Evolutionary conservation across 139 green algal species (phyloP), one percentile per base, ranked within the genome.

Genomic region (Coelastrella sp.): DNA sequence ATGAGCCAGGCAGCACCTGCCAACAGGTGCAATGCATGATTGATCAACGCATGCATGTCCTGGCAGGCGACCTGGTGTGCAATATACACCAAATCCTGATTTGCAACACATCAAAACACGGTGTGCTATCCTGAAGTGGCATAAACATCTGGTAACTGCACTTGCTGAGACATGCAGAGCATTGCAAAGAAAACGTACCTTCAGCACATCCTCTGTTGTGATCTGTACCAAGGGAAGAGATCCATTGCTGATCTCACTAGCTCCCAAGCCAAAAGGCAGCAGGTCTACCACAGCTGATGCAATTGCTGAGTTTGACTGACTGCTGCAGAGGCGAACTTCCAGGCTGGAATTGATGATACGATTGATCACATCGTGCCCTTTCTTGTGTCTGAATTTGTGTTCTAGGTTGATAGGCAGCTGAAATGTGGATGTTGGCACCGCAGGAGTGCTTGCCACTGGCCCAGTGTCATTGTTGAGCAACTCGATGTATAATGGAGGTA

Each of bases 191-290:
- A 1, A 25, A 2, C 75, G 2, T 13, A 82, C 75, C 75, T 71
- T 82, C 35, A 82, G 38, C 2, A 35, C 8, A 0, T 82, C 53
- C 6, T 71, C 40, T 3, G 34, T 51, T 40, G 30, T 35, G 57
- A 25, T 23, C 71, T 59, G 77, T 34, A 62, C 23, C 25, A 74
- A 34, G 15, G 38, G 60, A 25, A 84, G 59, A 6, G 27, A 30
- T 25, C n/a, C 27, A 32, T 63, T 60, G 9, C 51, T 15, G 32
- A 84, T 74, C 13, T 34, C 30, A 11, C 19, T 74, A 38, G 37
- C 75, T 25, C 77, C 77, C 38, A 84, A 45, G 23, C 60, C 77
- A 84, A 84, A 84, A 3, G 77, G 37, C 40, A 84, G 77, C 60
- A 74, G 25, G 77, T 84, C 77, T 17, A 84, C 25, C 4, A 23